Evolutionary conservation across 352 stramenopile genomes (phyloP), one percentile per base, ranked within the genome.

Genomic region (Stephanocyclus meneghinianus): DNA sequence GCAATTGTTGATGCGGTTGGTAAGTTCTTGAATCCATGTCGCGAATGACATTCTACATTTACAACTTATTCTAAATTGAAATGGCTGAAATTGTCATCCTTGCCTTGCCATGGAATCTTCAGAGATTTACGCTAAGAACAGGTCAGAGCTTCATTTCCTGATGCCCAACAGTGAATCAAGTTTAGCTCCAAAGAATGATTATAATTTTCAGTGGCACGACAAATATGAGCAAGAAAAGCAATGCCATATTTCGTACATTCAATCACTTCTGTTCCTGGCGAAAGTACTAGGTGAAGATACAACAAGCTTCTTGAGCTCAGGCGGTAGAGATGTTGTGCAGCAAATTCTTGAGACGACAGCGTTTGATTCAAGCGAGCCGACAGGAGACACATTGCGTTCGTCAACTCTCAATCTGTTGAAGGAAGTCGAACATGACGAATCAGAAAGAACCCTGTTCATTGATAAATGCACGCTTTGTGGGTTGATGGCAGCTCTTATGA

Each of bases 1-100:
- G 65, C 85, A 42, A 59, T 91, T 6, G 82, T 94, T 51, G 90
- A 94, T 80, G 79, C 82, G 9, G 61, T 94, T 57, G 90, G 60
- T 68, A 56, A 72, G 64, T 62, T 40, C n/a, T 62, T 42, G 21
- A 16, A 16, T n/a, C 37, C 16, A 30, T 62, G 2, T 3, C 7
- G 15, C 26, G 3, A 32, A 3, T 11, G n/a, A 3, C 8, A 32
- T 32, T 15, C 15, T 59, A 6, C 3, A 6, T 30, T 21, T 16
- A 53, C 6, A 53, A 53, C 3, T 0, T 16, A 6, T 10, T 21
- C n/a, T 10, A 53, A 53, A 53, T 16, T 16, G n/a, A 53, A 53
- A 53, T 53, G 5, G n/a, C 45, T 53, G 11, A 21, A 21, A 5
- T 53, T 2, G 11, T 16, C 11, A 9, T 51, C 10, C 15, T 13